Conservation (phyloP, 2,329 filamentous ascomycete species). For the Cercospora sojina region DNA sequence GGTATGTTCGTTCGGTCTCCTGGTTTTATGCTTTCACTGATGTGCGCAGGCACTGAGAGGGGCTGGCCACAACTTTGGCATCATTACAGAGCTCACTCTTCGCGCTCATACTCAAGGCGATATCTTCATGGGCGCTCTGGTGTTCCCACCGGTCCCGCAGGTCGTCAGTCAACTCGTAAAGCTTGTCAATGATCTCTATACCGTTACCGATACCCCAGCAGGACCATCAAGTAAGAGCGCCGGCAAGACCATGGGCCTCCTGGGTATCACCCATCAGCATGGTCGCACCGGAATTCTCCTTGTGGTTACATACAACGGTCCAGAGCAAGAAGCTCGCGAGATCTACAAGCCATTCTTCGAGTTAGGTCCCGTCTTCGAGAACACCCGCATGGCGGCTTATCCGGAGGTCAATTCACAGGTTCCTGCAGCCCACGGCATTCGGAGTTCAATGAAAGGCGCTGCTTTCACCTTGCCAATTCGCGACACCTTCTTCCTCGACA, state of each 20-base stretch:
- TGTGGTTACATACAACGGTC: neutral
- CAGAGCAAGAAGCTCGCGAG: neutral
- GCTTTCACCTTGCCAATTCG: neutral
- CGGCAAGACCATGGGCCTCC: neutral
- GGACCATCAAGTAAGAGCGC: neutral
- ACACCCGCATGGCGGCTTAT: neutral
- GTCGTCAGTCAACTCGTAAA: neutral
- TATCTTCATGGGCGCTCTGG: conserved; percentile 40
- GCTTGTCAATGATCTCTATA: neutral
- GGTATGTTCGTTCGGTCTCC: conserved; percentile 29
- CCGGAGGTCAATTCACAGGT: neutral
- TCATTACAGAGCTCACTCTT: conserved; percentile 48
- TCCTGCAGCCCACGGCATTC: neutral
- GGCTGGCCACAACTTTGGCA: conserved; percentile 49
- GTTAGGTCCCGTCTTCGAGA: neutral
- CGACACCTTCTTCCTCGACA: neutral
- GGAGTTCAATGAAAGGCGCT: neutral
- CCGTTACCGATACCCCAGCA: neutral
- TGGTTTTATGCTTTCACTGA: neutral
- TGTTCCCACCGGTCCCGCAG: conserved; percentile 36
- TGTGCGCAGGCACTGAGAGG: conserved; percentile 38
- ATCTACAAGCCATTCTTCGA: neutral
- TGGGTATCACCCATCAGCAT: neutral
- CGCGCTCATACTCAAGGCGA: conserved; percentile 37
- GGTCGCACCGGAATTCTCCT: neutral